Evolutionary conservation across 352 stramenopile genomes (phyloP), one percentile per base, ranked within the genome.

Genomic region (Phytopythium vexans): DNA sequence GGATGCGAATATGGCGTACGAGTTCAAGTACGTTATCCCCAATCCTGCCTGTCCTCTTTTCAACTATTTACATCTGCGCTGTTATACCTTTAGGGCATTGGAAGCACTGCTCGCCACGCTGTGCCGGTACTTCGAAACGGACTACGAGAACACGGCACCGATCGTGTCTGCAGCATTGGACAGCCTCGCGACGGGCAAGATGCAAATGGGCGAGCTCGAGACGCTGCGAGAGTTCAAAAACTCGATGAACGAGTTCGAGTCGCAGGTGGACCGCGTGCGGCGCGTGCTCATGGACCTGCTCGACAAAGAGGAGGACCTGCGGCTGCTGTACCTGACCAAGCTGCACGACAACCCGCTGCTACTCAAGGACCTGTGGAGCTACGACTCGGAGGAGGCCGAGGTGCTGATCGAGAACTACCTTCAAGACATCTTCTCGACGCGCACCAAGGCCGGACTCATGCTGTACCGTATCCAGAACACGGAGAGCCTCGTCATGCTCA

Each of bases 391-490:
- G 56, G 77, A 88, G 58, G 80, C 77, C 16, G 80, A 90, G 66
- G 75, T 82, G n/a, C 48, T 91, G 41, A 75, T 91, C 53, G 77
- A 91, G 54, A 87, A 79, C 27, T 91, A 91, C 43, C 62, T 91
- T 8, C 77, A 89, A 68, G 81, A 92, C 40, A 92, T 92, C 36
- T 84, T 88, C 60, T 82, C 82, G 16, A 92, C 77, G 4, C 74
- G 77, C 12, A 88, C 81, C 1, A 86, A 89, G 59, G 78, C 73
- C 3, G 69, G 61, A 21, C 49, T 92, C 34, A 72, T 92, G 61
- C 77, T 87, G 48, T 71, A 88, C 42, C 77, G 82, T 36, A 89
- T 92, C 46, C 70, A 77, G 21, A 91, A 88, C 46, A 88, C 81
- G 7, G 78, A 92, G 61, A 88, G 72, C 41, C 56, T 92, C 16